Conservation (phyloP, 2,329 filamentous ascomycete species). For the Arthrobotrys pseudoclavata region DNA sequence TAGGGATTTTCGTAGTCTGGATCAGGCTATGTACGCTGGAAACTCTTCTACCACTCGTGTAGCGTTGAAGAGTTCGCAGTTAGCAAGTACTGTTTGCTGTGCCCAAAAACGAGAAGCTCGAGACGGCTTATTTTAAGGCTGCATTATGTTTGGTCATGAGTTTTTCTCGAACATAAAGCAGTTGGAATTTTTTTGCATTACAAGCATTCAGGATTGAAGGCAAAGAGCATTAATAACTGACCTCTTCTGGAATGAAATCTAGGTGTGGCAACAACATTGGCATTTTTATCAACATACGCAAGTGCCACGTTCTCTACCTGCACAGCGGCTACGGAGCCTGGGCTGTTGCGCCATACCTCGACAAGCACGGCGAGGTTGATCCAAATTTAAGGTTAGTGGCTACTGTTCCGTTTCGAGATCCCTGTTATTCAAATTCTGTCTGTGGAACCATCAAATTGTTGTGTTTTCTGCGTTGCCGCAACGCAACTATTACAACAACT, state of each 20-base stretch:
- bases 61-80: background rate
- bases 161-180: background rate
- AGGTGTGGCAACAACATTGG: slow-evolving; percentile 91
- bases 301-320: slow-evolving; percentile 90
- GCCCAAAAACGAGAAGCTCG: background rate
- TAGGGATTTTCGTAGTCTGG: background rate
- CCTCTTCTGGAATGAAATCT: slow-evolving; percentile 23
- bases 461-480: slow-evolving; percentile 29
- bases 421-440: background rate
- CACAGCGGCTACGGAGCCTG: slow-evolving; percentile 86
- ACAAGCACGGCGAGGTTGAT: slow-evolving; percentile 95
- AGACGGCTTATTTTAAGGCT: background rate
- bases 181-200: slow-evolving; percentile 2
- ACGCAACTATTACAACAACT: background rate
- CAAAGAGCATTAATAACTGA: background rate
- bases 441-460: slow-evolving; percentile 16
- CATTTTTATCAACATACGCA: slow-evolving; percentile 96
- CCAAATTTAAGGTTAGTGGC: slow-evolving; percentile 75
- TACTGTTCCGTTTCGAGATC: background rate
- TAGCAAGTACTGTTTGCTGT: background rate
- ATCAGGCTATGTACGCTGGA: background rate
- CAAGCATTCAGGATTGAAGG: background rate
- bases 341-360: slow-evolving; percentile 89
- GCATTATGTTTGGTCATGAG: background rate
- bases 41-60: background rate